Percentiles rank a stretch among this genome's conserved stretches.
Conservation (phyloP, 441 rosid species). For the Geranium incanum region DNA sequence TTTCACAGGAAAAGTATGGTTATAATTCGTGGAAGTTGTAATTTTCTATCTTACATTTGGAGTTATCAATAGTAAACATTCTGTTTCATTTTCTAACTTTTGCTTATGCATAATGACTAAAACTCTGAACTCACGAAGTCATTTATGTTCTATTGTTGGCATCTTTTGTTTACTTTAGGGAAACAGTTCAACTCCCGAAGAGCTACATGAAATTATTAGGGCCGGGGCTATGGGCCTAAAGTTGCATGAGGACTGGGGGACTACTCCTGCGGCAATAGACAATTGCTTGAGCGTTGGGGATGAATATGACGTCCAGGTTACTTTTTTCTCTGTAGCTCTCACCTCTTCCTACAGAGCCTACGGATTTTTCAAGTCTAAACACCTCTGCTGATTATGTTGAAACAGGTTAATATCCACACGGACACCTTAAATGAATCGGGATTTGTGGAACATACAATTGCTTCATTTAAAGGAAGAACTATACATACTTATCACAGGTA, state of each 20-base stretch:
- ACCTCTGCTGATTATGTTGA: constrained; percentile 10
- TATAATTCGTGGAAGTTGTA: constrained; percentile 11
- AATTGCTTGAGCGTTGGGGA: constrained; percentile 77
- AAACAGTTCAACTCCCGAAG: constrained; percentile 61
- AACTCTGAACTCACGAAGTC: constrained; percentile 13
- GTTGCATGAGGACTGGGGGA: constrained; percentile 98
- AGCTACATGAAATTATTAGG: constrained; percentile 60
- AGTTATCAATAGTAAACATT: constrained; percentile 7
- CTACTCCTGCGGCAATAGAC: constrained; percentile 87
- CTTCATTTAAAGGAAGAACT: constrained; percentile 80
- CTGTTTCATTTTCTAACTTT: background rate
- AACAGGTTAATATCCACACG: constrained; percentile 87
- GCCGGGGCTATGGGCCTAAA: constrained; percentile 98
- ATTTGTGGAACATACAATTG: constrained; percentile 81
- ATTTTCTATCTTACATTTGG: constrained; percentile 2
- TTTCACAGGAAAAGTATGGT: constrained; percentile 83
- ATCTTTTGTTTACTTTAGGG: constrained; percentile 42
- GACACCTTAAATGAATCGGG: constrained; percentile 95
- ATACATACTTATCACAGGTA: constrained; percentile 94
- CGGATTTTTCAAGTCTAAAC: constrained; percentile 6
- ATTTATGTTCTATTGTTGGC: background rate
- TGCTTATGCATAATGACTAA: constrained; percentile 7
- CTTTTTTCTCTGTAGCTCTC: constrained; percentile 4
- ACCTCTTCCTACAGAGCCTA: background rate
- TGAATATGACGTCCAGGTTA: constrained; percentile 65